These are phyloP conservation scores for Trichoderma erinaceum DNA, from an alignment of 495 filamentous ascomycete genomes.

Conservation along the genomic window DNA sequence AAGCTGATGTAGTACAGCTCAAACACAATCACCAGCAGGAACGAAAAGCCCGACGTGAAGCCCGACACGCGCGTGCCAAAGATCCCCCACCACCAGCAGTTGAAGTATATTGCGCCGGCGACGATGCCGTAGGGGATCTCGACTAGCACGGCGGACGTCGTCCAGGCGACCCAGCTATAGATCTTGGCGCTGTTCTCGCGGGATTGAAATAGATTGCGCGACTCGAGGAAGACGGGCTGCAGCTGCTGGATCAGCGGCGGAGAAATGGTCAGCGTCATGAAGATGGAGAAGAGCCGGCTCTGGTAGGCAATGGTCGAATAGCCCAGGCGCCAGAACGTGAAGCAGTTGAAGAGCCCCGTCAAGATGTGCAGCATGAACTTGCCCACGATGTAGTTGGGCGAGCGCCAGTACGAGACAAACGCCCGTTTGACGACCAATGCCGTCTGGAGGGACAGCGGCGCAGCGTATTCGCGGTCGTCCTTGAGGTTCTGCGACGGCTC, in stretches of 20 bases:
- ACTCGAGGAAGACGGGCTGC: slow-evolving; percentile 63
- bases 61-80: slow-evolving; percentile 35
- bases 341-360: slow-evolving; percentile 61
- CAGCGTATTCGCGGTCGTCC: slow-evolving; percentile 31
- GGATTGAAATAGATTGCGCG: slow-evolving; percentile 64
- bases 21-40: slow-evolving; percentile 52
- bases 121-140: slow-evolving; percentile 50
- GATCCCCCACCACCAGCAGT: slow-evolving; percentile 58
- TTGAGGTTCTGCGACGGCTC: slow-evolving; percentile 22
- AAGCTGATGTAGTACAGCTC: slow-evolving; percentile 69
- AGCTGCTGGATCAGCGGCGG: slow-evolving; percentile 49
- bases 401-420: slow-evolving; percentile 71
- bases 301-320: slow-evolving; percentile 62
- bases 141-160: slow-evolving; percentile 45
- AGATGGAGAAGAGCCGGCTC: slow-evolving; percentile 67
- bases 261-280: slow-evolving; percentile 53
- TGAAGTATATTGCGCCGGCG: slow-evolving; percentile 39
- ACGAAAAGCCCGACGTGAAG: slow-evolving; percentile 52
- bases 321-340: slow-evolving; percentile 66
- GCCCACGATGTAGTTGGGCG: slow-evolving; percentile 63
- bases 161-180: slow-evolving; percentile 62
- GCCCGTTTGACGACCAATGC: slow-evolving; percentile 46
- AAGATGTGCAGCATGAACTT: slow-evolving; percentile 39
- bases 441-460: slow-evolving; percentile 34
- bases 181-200: slow-evolving; percentile 69